phyloP scores from a whole-genome alignment of 2,329 filamentous ascomycete genomes.

The Rhynchosporium agropyri region DNA sequence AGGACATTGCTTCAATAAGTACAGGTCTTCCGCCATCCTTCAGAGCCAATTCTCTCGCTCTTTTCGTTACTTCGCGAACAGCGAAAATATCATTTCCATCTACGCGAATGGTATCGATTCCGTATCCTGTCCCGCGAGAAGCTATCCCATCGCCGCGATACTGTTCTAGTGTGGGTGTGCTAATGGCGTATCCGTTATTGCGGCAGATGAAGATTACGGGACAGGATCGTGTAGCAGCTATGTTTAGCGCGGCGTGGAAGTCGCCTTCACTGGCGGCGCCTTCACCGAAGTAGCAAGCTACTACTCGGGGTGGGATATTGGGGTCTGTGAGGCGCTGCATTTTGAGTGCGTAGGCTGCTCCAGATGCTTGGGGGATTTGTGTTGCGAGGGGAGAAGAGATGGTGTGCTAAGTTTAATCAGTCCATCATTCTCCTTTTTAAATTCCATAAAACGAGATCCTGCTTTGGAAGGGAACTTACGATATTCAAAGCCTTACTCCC shows the following conservation, averaged over 20 bases:
- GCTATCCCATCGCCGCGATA: conserved; percentile 92
- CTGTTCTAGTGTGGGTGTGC: conserved; percentile 85
- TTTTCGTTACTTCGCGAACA: conserved; percentile 76
- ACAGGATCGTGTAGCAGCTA: conserved; percentile 85
- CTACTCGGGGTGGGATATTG: conserved; percentile 66
- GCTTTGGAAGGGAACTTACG: conserved; percentile 51
- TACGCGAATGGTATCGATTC: conserved; percentile 89
- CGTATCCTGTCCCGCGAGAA: conserved; percentile 82
- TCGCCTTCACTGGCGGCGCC: conserved; percentile 89
- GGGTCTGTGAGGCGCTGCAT: conserved; percentile 75
- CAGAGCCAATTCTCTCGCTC: conserved; percentile 70
- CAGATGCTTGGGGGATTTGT: conserved; percentile 85
- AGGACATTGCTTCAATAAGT: conserved; percentile 94
- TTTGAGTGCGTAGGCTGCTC: conserved; percentile 86
- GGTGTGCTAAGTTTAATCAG: conserved; percentile 61
- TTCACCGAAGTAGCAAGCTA: conserved; percentile 87
- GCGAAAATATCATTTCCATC: conserved; percentile 96
- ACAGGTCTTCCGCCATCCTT: conserved; percentile 57
- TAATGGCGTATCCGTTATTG: conserved; percentile 92
- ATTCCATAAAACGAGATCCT: too few species aligned
- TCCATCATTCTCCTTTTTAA: background rate
- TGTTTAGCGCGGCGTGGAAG: conserved; percentile 89
- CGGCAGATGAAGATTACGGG: conserved; percentile 89
- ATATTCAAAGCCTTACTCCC: conserved; percentile 83
- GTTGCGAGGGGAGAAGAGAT: conserved; percentile 86